Conservation (phyloP, 148 eudicot genomes). For the Cornus kousa region DNA sequence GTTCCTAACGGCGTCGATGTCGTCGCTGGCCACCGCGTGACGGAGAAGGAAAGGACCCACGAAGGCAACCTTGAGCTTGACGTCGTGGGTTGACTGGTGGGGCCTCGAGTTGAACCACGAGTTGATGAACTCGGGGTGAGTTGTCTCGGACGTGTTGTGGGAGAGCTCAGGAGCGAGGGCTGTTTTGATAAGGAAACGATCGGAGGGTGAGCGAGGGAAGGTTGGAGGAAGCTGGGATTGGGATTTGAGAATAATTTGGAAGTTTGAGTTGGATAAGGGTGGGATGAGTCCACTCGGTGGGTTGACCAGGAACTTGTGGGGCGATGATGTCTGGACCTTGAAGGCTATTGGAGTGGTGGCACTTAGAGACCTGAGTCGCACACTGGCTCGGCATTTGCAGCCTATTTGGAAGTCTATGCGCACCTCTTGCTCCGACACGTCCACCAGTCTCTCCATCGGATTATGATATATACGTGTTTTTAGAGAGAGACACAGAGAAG, state of each 20-base stretch:
- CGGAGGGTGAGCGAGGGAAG: slow-evolving; percentile 49
- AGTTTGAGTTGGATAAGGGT: slow-evolving; percentile 39
- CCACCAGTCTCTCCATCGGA: slow-evolving; percentile 44
- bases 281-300: slow-evolving; percentile 48
- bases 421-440: slow-evolving; percentile 41
- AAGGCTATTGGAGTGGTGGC: slow-evolving; percentile 32
- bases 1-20: slow-evolving; percentile 29
- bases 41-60: slow-evolving; percentile 43
- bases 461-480: too few relatives aligned
- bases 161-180: slow-evolving; percentile 24
- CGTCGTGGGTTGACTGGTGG: slow-evolving; percentile 13
- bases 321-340: slow-evolving; percentile 58
- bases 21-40: slow-evolving; percentile 34
- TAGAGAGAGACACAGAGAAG: background rate
- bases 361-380: slow-evolving; percentile 33
- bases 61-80: slow-evolving; percentile 45
- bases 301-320: slow-evolving; percentile 53
- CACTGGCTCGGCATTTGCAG: slow-evolving; percentile 43
- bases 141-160: slow-evolving; percentile 20
- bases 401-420: slow-evolving; percentile 35
- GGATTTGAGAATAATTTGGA: slow-evolving; percentile 54
- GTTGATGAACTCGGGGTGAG: slow-evolving; percentile 20
- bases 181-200: slow-evolving; percentile 44
- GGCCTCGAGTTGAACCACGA: slow-evolving; percentile 32
- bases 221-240: slow-evolving; percentile 35